Evolutionary conservation across 179 eudicot species (phyloP).

Genomic region (Corrigiola litoralis): DNA sequence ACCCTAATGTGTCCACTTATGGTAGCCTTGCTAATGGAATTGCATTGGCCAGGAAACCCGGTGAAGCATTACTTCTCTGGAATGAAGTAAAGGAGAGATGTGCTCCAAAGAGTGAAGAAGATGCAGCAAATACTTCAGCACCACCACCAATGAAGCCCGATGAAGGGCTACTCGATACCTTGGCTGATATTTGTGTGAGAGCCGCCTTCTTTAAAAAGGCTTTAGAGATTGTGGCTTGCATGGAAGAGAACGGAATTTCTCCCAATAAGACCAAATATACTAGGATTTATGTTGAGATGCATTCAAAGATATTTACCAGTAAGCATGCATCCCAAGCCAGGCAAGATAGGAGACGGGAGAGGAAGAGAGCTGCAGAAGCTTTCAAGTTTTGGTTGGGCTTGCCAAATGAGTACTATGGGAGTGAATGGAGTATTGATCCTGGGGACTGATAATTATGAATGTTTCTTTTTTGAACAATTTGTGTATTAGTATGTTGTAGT

Average conservation of each 20-base stretch:
- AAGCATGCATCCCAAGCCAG: conserved; percentile 95
- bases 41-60: conserved; percentile 83
- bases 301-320: conserved; percentile 96
- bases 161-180: conserved; percentile 72
- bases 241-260: conserved; percentile 85
- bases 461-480: background rate
- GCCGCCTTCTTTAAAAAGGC: conserved; percentile 97
- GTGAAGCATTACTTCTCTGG: conserved; percentile 91
- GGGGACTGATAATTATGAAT: conserved; percentile 29
- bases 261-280: conserved; percentile 87
- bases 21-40: conserved; percentile 94
- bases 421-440: conserved; percentile 70
- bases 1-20: conserved; percentile 82
- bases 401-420: conserved; percentile 85
- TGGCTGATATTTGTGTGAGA: conserved; percentile 94
- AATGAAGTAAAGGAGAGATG: conserved; percentile 89
- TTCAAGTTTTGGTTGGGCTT: conserved; percentile 97
- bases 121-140: conserved; percentile 28
- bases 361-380: conserved; percentile 97
- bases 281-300: conserved; percentile 97
- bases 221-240: conserved; percentile 94
- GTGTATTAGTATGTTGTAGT: background rate
- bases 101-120: conserved; percentile 32
- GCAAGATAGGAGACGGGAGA: conserved; percentile 77
- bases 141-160: conserved; percentile 64